phyloP scores from a whole-genome alignment of 2,329 filamentous ascomycete species.

The Huntiella omanensis region DNA sequence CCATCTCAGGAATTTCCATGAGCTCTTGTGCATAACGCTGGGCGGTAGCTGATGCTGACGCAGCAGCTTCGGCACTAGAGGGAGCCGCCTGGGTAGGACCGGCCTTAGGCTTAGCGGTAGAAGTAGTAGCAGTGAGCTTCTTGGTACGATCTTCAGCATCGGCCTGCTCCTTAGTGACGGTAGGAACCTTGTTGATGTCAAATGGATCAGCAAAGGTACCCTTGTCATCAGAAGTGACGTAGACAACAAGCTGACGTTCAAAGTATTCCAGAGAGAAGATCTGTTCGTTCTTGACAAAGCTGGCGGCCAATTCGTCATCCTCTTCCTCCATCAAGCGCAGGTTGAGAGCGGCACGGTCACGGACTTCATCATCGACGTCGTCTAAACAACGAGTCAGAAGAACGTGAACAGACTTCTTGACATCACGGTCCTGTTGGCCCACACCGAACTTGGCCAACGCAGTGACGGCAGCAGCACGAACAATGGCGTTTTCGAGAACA shows the following conservation, averaged over 20 bases:
- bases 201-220: slow-evolving; percentile 70
- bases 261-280: slow-evolving; percentile 92
- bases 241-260: slow-evolving; percentile 93
- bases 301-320: slow-evolving; percentile 66
- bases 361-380: slow-evolving; percentile 92
- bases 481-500: slow-evolving; percentile 89
- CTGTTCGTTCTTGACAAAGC: slow-evolving; percentile 90
- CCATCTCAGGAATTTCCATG: slow-evolving; percentile 75
- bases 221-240: slow-evolving; percentile 83
- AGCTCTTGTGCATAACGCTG: slow-evolving; percentile 83
- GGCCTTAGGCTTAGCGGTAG: slow-evolving; percentile 78
- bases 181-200: slow-evolving; percentile 75
- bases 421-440: slow-evolving; percentile 85
- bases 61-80: slow-evolving; percentile 53
- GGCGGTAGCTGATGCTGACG: slow-evolving; percentile 58
- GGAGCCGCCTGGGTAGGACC: slow-evolving; percentile 48
- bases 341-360: slow-evolving; percentile 86
- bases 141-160: slow-evolving; percentile 91
- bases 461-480: slow-evolving; percentile 85
- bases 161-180: slow-evolving; percentile 89
- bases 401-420: slow-evolving; percentile 88
- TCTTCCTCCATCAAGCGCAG: slow-evolving; percentile 82
- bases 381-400: slow-evolving; percentile 85
- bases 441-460: slow-evolving; percentile 95
- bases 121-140: slow-evolving; percentile 85